phyloP scores from a whole-genome alignment of 1,284 basidiomycete species.

The Papiliotrema terrestris region DNA sequence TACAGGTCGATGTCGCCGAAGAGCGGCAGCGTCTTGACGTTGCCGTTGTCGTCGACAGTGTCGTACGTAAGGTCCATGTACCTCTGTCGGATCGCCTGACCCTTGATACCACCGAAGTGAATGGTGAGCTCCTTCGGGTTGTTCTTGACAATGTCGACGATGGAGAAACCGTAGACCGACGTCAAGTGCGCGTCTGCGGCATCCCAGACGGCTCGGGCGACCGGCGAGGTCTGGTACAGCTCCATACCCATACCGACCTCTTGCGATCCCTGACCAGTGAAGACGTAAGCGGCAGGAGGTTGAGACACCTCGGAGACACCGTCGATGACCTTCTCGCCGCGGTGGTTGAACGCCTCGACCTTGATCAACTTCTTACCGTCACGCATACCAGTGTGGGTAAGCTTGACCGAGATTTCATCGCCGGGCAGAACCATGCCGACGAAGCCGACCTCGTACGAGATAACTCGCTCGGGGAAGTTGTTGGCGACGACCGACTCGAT shows the following conservation, averaged over 20 bases:
- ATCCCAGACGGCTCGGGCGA: slow-evolving; percentile 95
- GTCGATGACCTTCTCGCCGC: slow-evolving; percentile 85
- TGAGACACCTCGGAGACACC: slow-evolving; percentile 92
- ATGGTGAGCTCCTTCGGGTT: slow-evolving; percentile 97
- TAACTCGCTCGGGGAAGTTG: slow-evolving; percentile 84
- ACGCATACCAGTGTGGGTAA: slow-evolving; percentile 86
- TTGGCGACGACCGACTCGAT: slow-evolving; percentile 92
- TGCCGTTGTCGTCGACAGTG: slow-evolving; percentile 90
- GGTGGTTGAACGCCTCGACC: slow-evolving; percentile 80
- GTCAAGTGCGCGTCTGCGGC: slow-evolving; percentile 89
- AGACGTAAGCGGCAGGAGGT: slow-evolving; percentile 90
- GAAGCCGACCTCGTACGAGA: slow-evolving; percentile 86
- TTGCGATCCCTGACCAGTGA: slow-evolving; percentile 98
- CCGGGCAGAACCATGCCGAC: slow-evolving; percentile 97
- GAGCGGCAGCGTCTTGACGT: slow-evolving; percentile 88
- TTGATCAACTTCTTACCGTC: slow-evolving; percentile 89
- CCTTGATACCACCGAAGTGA: slow-evolving; percentile 98
- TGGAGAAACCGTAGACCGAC: slow-evolving; percentile 92
- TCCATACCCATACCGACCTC: slow-evolving; percentile 99
- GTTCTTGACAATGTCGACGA: slow-evolving; percentile 96
- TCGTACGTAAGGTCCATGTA: slow-evolving; percentile 99
- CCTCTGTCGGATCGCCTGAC: slow-evolving; percentile 92
- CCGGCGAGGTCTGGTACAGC: slow-evolving; percentile 85
- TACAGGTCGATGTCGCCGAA: slow-evolving; percentile 90
- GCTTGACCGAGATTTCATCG: slow-evolving; percentile 80